These are phyloP conservation scores for Gypsophila paniculata DNA, from an alignment of 179 eudicot genomes.

Conservation along the genomic window DNA sequence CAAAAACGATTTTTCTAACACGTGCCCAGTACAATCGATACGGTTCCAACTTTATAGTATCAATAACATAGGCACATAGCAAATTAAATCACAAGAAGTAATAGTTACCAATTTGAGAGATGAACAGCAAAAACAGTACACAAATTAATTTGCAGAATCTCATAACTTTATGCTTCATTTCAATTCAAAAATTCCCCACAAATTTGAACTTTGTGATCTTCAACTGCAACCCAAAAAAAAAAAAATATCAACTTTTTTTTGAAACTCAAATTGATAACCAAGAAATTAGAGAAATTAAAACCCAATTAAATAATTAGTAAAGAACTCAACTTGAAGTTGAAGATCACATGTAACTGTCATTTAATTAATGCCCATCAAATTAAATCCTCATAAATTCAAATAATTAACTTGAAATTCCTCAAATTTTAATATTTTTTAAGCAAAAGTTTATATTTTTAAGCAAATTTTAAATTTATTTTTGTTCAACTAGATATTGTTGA, in stretches of 20 bases:
- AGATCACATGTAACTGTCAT: constrained; percentile 14
- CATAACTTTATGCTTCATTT: constrained; percentile 18
- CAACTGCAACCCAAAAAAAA: constrained; percentile 13
- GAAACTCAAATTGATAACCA: constrained; percentile 16
- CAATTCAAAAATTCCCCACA: constrained; percentile 13
- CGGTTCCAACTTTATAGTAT: not conserved
- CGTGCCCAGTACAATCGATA: not conserved
- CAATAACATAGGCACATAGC: not conserved
- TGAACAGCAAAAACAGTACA: constrained; percentile 23
- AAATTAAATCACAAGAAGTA: not conserved
- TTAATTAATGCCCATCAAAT: constrained; percentile 22
- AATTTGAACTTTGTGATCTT: constrained; percentile 11
- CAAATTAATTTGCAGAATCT: constrained; percentile 16
- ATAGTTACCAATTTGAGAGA: constrained; percentile 26
- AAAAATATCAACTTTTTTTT: constrained; percentile 13
- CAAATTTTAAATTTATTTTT: not conserved
- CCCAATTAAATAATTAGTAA: not conserved
- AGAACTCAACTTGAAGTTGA: constrained; percentile 21
- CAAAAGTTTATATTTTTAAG: too few relatives aligned
- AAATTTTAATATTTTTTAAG: too few relatives aligned
- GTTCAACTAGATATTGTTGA: not conserved
- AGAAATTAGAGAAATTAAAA: constrained; percentile 14
- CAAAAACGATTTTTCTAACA: not conserved
- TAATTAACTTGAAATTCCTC: not conserved
- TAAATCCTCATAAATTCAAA: constrained; percentile 9